phyloP scores from a whole-genome alignment of 495 filamentous ascomycete species.

The Viridothelium virens region DNA sequence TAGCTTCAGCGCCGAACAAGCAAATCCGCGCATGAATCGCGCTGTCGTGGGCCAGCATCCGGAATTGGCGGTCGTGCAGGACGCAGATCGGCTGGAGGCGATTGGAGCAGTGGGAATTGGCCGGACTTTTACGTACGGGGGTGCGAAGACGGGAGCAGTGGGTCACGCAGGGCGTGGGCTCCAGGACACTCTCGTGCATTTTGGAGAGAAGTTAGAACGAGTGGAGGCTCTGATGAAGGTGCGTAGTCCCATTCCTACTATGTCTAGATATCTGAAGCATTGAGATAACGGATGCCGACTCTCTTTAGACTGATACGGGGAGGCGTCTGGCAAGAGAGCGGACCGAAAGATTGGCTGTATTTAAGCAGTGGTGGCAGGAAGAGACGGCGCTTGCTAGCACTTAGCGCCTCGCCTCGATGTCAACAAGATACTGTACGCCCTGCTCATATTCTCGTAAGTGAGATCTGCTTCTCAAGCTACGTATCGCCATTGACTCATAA shows the following conservation, averaged over 20 bases:
- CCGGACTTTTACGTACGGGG: conserved; percentile 68
- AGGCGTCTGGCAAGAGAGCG: conserved; percentile 55
- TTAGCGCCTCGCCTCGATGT: not conserved
- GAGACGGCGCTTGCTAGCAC: conserved; percentile 34
- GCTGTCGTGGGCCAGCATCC: conserved; percentile 50
- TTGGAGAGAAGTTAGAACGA: conserved; percentile 68
- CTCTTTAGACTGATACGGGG: conserved; percentile 53
- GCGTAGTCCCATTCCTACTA: not conserved
- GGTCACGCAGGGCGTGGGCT: conserved; percentile 39
- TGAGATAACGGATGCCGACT: not conserved
- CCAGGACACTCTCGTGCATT: conserved; percentile 60
- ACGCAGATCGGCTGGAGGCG: conserved; percentile 84
- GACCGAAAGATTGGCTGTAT: conserved; percentile 55
- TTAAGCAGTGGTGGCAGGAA: conserved; percentile 66
- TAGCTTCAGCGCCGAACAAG: conserved; percentile 66
- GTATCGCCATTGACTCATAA: no score
- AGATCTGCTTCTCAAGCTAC: no score
- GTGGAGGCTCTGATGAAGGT: conserved; percentile 72
- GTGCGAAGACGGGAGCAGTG: conserved; percentile 43
- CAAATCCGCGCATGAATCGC: conserved; percentile 40
- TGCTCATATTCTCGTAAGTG: no score
- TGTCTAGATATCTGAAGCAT: not conserved
- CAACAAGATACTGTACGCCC: not conserved
- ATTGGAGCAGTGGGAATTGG: conserved; percentile 79
- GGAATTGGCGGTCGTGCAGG: conserved; percentile 79